A percentile compares a stretch with the other conserved stretches of the same genome.
Conservation (phyloP, 768 basidiomycete genomes). For the Sutorius australiensis region DNA sequence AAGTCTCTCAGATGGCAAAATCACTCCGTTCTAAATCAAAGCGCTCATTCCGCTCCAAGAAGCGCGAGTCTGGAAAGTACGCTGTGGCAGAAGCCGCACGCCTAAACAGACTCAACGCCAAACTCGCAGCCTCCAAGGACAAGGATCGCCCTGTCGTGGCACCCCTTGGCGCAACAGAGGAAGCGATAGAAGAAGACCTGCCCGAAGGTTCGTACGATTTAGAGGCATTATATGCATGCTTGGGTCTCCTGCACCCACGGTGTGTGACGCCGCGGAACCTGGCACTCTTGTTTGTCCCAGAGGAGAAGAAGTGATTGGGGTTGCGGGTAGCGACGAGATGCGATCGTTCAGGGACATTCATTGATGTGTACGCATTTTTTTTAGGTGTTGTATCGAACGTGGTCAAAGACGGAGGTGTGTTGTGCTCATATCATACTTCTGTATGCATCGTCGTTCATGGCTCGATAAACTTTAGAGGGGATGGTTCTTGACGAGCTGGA, state of each 20-base stretch:
- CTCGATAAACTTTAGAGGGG: slow-evolving; percentile 32
- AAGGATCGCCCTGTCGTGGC: slow-evolving; percentile 28
- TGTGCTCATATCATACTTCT: not conserved
- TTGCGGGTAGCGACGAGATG: not conserved
- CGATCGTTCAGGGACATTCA: not conserved
- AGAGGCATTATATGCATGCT: slow-evolving; percentile 35
- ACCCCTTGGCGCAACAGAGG: slow-evolving; percentile 30
- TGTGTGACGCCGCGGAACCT: slow-evolving; percentile 36
- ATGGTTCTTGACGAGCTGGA: slow-evolving; percentile 50
- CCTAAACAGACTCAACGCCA: slow-evolving; percentile 64
- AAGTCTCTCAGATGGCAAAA: slow-evolving; percentile 59
- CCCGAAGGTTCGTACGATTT: slow-evolving; percentile 56
- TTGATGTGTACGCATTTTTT: slow-evolving; percentile 15
- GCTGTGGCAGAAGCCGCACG: slow-evolving; percentile 77
- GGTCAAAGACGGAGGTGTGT: slow-evolving; percentile 22
- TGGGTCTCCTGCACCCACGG: slow-evolving; percentile 55
- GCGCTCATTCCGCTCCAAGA: slow-evolving; percentile 71
- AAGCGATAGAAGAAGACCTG: slow-evolving; percentile 30
- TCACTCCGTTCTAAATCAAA: slow-evolving; percentile 80
- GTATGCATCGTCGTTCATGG: slow-evolving; percentile 7
- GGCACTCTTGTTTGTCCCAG: slow-evolving; percentile 28
- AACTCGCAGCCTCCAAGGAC: slow-evolving; percentile 49
- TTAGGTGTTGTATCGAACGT: slow-evolving; percentile 16
- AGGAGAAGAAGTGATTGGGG: not conserved
- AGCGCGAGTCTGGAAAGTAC: slow-evolving; percentile 70